Percentiles rank a stretch among this genome's conserved stretches.
Evolutionary conservation across 805 yeast genomes (phyloP).

Genomic region (Pichia californica): DNA sequence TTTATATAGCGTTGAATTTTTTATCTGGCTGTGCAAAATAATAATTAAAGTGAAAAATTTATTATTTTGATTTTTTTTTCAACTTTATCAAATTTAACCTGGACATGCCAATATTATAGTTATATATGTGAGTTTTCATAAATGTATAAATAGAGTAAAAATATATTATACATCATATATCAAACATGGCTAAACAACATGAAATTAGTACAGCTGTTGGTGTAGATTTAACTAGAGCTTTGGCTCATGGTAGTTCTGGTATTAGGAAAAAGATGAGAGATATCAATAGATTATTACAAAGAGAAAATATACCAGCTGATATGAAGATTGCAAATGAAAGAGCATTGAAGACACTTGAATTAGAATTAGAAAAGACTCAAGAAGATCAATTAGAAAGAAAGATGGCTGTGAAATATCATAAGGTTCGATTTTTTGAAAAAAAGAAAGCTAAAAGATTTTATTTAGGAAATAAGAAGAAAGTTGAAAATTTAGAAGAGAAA

Average conservation of each 20-base stretch:
- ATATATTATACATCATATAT: no score
- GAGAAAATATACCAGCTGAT: slow-evolving; percentile 51
- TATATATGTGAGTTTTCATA: no score
- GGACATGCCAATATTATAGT: no score
- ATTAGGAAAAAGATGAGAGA: slow-evolving; percentile 85
- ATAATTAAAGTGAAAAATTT: no score
- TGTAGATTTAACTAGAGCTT: slow-evolving; percentile 26
- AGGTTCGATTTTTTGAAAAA: slow-evolving; percentile 87
- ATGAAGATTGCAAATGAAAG: slow-evolving; percentile 43
- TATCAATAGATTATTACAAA: slow-evolving; percentile 58
- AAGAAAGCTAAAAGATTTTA: slow-evolving; percentile 76
- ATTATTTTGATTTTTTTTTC: no score
- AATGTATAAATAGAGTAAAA: no score
- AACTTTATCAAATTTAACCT: no score
- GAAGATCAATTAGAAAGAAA: slow-evolving; percentile 34
- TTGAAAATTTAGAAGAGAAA: slow-evolving; percentile 30
- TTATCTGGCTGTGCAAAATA: no score
- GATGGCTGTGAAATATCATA: slow-evolving; percentile 70
- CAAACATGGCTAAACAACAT: slow-evolving; percentile 8
- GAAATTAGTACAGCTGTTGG: slow-evolving; percentile 8
- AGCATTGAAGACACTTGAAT: slow-evolving; percentile 40
- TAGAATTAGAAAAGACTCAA: slow-evolving; percentile 39
- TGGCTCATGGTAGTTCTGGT: slow-evolving; percentile 37
- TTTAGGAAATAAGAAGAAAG: slow-evolving; percentile 41
- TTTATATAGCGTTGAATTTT: no score